Evolutionary conservation across 805 yeast species (phyloP).

Genomic region (Wickerhamiella australiensis): DNA sequence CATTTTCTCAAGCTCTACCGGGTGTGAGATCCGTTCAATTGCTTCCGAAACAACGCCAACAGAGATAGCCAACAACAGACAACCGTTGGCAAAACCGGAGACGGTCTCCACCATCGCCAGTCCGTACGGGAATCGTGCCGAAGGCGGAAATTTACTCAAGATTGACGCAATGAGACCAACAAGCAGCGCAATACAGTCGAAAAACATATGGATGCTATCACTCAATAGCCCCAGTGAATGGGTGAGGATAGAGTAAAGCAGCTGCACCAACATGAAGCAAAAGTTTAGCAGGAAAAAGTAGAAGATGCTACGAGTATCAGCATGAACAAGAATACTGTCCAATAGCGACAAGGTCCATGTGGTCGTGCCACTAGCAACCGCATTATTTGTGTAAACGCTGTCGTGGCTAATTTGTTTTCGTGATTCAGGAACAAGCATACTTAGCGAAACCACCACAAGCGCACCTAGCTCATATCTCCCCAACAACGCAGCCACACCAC

Average conservation of each 20-base stretch:
- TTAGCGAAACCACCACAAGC: constrained; percentile 15
- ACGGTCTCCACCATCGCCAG: constrained; percentile 73
- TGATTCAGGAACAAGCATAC: constrained; percentile 16
- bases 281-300: constrained; percentile 75
- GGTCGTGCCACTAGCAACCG: neutral
- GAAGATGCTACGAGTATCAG: constrained; percentile 80
- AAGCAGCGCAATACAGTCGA: constrained; percentile 83
- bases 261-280: constrained; percentile 87
- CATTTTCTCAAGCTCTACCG: constrained; percentile 66
- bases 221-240: constrained; percentile 83
- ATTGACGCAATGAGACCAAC: constrained; percentile 82
- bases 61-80: constrained; percentile 75
- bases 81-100: constrained; percentile 93
- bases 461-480: constrained; percentile 17
- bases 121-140: constrained; percentile 75
- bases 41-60: constrained; percentile 83
- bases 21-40: constrained; percentile 62
- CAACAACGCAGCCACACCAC: constrained; percentile 17
- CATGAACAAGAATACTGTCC: constrained; percentile 35
- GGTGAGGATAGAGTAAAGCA: constrained; percentile 82
- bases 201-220: constrained; percentile 91
- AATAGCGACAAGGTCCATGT: constrained; percentile 20
- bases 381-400: neutral
- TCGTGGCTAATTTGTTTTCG: constrained; percentile 2
- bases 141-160: constrained; percentile 45